phyloP scores from a whole-genome alignment of 108 stramenopile genomes.

The Pseudonitzschia delicatissima region DNA sequence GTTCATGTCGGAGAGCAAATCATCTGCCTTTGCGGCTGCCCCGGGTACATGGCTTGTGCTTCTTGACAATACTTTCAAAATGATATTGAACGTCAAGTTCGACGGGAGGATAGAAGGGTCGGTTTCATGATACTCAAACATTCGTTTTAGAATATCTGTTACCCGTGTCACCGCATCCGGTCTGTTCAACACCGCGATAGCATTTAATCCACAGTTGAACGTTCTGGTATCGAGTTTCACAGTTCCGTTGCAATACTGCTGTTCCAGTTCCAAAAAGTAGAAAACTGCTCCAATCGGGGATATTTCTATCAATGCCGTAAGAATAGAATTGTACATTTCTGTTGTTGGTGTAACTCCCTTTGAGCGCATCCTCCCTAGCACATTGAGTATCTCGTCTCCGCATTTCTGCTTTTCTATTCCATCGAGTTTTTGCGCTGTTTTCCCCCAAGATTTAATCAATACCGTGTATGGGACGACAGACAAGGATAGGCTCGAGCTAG shows the following conservation, averaged over 20 bases:
- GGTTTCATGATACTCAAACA: conserved; percentile 21
- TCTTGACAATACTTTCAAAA: conserved; percentile 33
- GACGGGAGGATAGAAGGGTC: conserved; percentile 24
- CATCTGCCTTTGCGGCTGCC: conserved; percentile 25
- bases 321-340: conserved; percentile 15
- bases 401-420: not conserved
- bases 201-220: conserved; percentile 32
- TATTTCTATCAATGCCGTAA: conserved; percentile 21
- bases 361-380: conserved; percentile 20
- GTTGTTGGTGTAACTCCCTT: conserved; percentile 20
- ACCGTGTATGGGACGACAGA: conserved; percentile 14
- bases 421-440: not conserved
- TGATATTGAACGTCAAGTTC: conserved; percentile 27
- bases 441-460: conserved; percentile 33
- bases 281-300: conserved; percentile 19
- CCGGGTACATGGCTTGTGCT: conserved; percentile 16
- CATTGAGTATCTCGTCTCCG: conserved; percentile 21
- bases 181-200: conserved; percentile 29
- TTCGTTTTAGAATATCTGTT: conserved; percentile 20
- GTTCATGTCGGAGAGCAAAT: conserved; percentile 26
- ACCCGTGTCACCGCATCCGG: conserved; percentile 24
- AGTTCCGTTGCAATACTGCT: conserved; percentile 17
- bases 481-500: not conserved
- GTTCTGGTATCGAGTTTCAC: conserved; percentile 24
- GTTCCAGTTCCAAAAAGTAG: conserved; percentile 32